Base-by-base conservation (phyloP, 2,329 filamentous ascomycete genomes). In the Rosellinia necatrix region DNA sequence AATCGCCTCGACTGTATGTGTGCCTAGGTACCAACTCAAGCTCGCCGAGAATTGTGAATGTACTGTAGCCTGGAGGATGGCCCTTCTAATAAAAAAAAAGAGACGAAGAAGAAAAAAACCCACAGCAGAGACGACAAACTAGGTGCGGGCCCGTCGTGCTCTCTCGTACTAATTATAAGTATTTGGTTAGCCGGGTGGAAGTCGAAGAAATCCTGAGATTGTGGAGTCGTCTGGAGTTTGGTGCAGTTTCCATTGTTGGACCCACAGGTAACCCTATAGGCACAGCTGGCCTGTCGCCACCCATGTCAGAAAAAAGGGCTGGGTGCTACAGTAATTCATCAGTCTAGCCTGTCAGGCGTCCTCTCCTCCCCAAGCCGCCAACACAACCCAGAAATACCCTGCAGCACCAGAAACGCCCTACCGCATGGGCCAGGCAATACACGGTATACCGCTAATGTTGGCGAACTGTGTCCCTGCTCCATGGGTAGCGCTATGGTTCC, bases 211-310 rank as follows among this genome's bases (percentile, higher is more conserved):
- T 66, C 61, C 65, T 57, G 55, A 55, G 46, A 40, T 50, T 62
- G 59, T 66, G 65, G 64, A 59, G 64, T 56, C 60, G 59, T 60
- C 61, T 64, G 66, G 66, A 67, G 64, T 66, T 66, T 68, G 62
- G 64, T 66, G 62, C 60, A 57, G 61, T 65, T 66, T 65, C 64
- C 50, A 62, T 66, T 68, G 58, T 64, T 64, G 60, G 42, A 64
- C 52, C 50, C 35, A 56, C 49, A 56, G 51, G 52, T 56, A 49
- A 61, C 49, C 60, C 64, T 58, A 68, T 68, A 67, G 64, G 66
- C 56, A 64, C 58, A 61, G 58, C 64, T 59, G 43, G 61, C 49
- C 56, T 62, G 55, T 62, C 43, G 53, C 37, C 44, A 52, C 60
- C 62, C 60, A 42, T 59, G 57, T 50, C 42, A 29, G 42, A 30